Evolutionary conservation across 2,329 filamentous ascomycete species (phyloP), one percentile per base, ranked within the genome.

Genomic region (Nothophoma quercina): DNA sequence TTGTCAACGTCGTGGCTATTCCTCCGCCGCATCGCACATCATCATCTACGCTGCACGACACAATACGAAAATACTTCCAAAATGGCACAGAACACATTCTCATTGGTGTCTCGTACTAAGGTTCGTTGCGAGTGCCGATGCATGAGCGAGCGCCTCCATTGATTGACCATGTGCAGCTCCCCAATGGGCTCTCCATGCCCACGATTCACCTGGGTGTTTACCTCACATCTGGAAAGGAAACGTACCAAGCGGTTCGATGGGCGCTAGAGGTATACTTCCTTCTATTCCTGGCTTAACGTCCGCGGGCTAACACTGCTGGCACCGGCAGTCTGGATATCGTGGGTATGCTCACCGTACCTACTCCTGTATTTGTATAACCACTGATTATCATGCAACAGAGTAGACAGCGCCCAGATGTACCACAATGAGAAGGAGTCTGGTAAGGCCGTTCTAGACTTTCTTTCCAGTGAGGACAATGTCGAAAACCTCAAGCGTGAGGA

Each of bases 191-290:
- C 49, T 78, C 78, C 12, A 90, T 91, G 74, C 89, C 89, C 12
- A 84, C 83, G 63, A 85, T 91, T 60, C 88, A 91, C 60, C 82
- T 91, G 1, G 89, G 89, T 4, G 84, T 91, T 9, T 92, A 91
- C 75, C 80, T 88, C 76, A 89, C 88, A 72, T 83, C 81, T 3
- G 84, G 87, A 1, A 70, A 70, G 21, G 86, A 90, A 65, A 86
- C 85, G 15, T 78, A 76, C 8, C 71, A 78, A 21, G 80, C 87
- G 1, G 85, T 90, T 2, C 76, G 75, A 36, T 82, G 76, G 72
- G 87, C 81, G 8, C 76, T 89, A 1, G 76, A 79, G 44, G 79
- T 78, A 55, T 78, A 80, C 51, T 59, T 51, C 51, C 49, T 60
- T 53, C 62, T 56, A 51, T 42, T 41, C 26, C 41, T 41, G 39